These are phyloP conservation scores for Mucor velutinosus DNA, from an alignment of 371 early-diverging fungal species.

Conservation along the genomic window DNA sequence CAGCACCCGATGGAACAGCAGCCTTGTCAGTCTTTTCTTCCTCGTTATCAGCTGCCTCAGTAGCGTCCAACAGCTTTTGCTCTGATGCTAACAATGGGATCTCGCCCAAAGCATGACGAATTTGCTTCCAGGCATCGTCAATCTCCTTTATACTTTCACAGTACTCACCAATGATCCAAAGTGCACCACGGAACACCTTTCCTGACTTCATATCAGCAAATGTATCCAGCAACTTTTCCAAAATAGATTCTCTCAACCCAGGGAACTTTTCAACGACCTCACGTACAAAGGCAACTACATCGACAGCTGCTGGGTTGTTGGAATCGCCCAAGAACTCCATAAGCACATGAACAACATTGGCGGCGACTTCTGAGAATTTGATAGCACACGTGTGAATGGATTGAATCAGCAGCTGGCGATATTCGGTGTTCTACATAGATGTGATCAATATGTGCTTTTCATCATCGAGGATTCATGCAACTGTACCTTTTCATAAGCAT, in stretches of 20 bases:
- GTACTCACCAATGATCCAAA: constrained; percentile 97
- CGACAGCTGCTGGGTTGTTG: constrained; percentile 89
- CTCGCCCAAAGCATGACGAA: constrained; percentile 85
- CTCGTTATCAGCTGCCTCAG: constrained; percentile 49
- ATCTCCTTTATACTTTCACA: constrained; percentile 74
- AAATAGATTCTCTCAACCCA: constrained; percentile 76
- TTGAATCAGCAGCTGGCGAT: constrained; percentile 91
- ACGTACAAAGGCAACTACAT: constrained; percentile 93
- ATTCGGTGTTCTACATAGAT: constrained; percentile 75
- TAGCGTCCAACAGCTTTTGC: constrained; percentile 68
- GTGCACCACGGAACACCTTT: constrained; percentile 94
- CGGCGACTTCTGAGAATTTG: constrained; percentile 93
- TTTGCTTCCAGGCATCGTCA: constrained; percentile 81
- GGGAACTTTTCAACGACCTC: constrained; percentile 97
- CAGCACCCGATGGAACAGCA: constrained; percentile 38
- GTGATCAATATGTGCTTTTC: neutral
- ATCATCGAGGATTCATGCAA: neutral
- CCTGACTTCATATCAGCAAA: constrained; percentile 92
- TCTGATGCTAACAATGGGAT: constrained; percentile 92
- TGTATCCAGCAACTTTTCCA: constrained; percentile 77
- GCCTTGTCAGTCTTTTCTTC: constrained; percentile 37
- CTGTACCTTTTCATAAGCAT: constrained; percentile 83
- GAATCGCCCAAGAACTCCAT: constrained; percentile 94
- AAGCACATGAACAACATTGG: constrained; percentile 90
- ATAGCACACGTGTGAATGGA: constrained; percentile 96